phyloP scores from a whole-genome alignment of 2,329 filamentous ascomycete species.

The Teratosphaeria viscida region DNA sequence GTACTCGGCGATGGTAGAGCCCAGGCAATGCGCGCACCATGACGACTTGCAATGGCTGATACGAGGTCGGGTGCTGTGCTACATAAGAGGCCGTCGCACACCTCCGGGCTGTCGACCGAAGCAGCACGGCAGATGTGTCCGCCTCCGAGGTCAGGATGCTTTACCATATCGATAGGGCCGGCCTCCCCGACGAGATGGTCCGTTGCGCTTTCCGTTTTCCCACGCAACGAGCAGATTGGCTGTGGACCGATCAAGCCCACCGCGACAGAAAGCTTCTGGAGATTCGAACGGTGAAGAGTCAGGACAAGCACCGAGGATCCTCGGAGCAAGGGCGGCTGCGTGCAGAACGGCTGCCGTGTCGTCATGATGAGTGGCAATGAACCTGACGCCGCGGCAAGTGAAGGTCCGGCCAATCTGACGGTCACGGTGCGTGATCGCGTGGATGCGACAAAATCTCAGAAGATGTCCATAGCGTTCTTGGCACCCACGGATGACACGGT shows the following conservation, averaged over 20 bases:
- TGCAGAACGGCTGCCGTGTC: not conserved
- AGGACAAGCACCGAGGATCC: not conserved
- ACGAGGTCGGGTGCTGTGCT: not conserved
- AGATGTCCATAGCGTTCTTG: slow-evolving; percentile 2
- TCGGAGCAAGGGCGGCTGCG: not conserved
- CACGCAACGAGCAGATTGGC: not conserved
- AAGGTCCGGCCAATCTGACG: not conserved
- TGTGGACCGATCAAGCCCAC: not conserved
- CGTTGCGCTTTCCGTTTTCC: not conserved
- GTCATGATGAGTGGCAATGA: not conserved
- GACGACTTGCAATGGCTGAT: not conserved
- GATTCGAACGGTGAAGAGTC: not conserved
- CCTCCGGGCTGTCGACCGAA: not conserved
- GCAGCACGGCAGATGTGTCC: not conserved
- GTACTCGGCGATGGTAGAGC: not conserved
- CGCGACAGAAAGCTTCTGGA: not conserved
- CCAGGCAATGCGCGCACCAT: not conserved
- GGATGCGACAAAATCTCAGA: not conserved
- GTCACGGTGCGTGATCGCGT: not conserved
- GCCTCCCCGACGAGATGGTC: not conserved
- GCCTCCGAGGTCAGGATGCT: not conserved
- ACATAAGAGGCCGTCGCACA: not conserved
- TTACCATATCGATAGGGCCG: not conserved
- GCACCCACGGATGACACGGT: not conserved
- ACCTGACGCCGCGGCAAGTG: not conserved